Conservation (phyloP, 768 basidiomycete genomes). For the Lentinula sp. region DNA sequence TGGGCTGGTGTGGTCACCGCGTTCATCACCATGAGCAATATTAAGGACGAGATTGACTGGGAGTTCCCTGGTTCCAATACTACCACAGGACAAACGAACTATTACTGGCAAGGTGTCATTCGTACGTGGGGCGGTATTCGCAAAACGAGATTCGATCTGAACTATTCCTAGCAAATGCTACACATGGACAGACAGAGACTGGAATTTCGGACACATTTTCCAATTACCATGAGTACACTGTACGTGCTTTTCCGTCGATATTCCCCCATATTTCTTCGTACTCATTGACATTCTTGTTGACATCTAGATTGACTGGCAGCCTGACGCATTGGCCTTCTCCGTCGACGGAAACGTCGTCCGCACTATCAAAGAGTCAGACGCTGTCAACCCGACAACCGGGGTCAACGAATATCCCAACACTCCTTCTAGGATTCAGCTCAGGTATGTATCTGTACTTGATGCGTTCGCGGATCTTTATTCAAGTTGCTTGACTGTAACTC, state of each 20-base stretch:
- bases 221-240: constrained; percentile 75
- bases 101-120: constrained; percentile 70
- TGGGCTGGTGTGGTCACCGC: constrained; percentile 83
- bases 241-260: constrained; percentile 24
- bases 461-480: neutral
- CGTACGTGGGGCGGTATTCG: constrained; percentile 34
- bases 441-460: constrained; percentile 34
- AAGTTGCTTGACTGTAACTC: neutral
- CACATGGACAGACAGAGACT: constrained; percentile 40
- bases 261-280: neutral
- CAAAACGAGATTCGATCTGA: neutral
- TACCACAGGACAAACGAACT: constrained; percentile 71
- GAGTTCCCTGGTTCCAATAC: constrained; percentile 67
- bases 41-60: constrained; percentile 88
- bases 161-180: constrained; percentile 30
- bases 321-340: constrained; percentile 54
- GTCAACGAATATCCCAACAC: constrained; percentile 66
- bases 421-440: constrained; percentile 76
- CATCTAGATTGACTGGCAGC: constrained; percentile 75
- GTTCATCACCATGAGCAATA: constrained; percentile 78
- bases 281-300: neutral
- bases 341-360: constrained; percentile 72
- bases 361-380: constrained; percentile 56
- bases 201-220: constrained; percentile 57
- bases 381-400: constrained; percentile 43